Base-by-base conservation (phyloP, 2,329 filamentous ascomycete species). In the Xylaria sp. region DNA sequence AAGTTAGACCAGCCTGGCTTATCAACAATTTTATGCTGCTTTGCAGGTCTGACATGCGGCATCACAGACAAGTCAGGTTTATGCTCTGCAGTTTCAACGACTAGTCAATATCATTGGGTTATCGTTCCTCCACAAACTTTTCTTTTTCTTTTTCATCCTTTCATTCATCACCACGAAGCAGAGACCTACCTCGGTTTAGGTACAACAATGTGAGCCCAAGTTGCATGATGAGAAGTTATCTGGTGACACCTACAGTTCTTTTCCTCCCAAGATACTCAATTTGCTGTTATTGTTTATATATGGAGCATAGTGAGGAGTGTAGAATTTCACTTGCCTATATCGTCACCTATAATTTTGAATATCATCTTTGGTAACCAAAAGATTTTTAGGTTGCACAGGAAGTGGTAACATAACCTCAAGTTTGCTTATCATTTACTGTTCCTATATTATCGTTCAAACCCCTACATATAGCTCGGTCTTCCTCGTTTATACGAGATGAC, bases 401-500 rank as follows among this genome's bases (percentile, higher is more conserved):
- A 37, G 23, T 16, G 29, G 63, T n/a, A 35, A 66, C 50, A 51
- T 40, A 27, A 47, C 13, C 27, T 62, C 16, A 16, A 32, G 21
- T 10, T 48, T 32, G 23, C 37, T 55, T 59, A 27, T 37, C 32
- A 32, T 48, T 37, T 4, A 53, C n/a, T 27, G 16, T 21, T 42
- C n/a, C 9, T 42, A 54, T 62, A 47, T 18, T 47, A 27, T 48
- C 40, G 42, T 40, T 35, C n/a, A 16, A 21, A 32, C n/a, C 27
- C 51, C 18, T 42, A 32, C 27, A 48, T 50, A 53, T 18, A 47
- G 51, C 35, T 40, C 4, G 54, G 35, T 25, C 21, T 61, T 21
- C 23, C 18, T 5, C 29, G 29, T 68, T 27, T 61, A 47, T 47
- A 29, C 16, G 23, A 35, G n/a, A 37, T 37, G 23, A n/a, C 59